Base-by-base conservation (phyloP, 1,139 yeast species). In the Candida sp. region DNA sequence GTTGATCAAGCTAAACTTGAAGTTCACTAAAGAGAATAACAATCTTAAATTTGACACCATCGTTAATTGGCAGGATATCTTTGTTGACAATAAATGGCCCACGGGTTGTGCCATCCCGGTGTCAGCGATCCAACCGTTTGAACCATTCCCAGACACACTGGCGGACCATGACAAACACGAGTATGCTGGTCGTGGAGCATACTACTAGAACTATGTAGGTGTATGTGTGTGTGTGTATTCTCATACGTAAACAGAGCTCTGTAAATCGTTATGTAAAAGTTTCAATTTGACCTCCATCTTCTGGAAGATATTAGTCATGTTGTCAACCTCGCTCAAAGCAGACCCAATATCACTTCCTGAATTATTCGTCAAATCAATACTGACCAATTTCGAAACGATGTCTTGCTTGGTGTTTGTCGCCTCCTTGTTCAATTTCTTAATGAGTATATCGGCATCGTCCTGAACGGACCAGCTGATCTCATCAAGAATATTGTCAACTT, bases 381-480 rank as follows among this genome's bases (percentile, higher is more conserved):
- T 58, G 3, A 73, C 66, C 33, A 78, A 65, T 52, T 75, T 76
- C 42, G 65, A 63, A 7, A 77, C 76, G 47, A 74, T 75, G 44
- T 65, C 66, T 51, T 65, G 75, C 55, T 76, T 77, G 22, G 75
- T 66, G 26, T 64, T 61, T 47, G 70, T 69, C 53, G 77, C 63
- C 55, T 86, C 88, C 42, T 74, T 77, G 30, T 78, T 68, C 46
- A 93, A 75, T 58, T 83, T 85, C 45, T 73, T 75, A 38, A 88
- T 77, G 33, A 92, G 66, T 0, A 78, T 70, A 25, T 75, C 79
- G 5, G 88, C 77, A 57, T 84, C 87, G 61, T 89, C 96, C 17
- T 78, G 70, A 1, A 85, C 77, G 30, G 81, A 81, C 96, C 96
- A 91, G 37, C 83, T 83, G 28, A 90, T 79, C 54, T 88, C 94